Evolutionary conservation across 202 grass and related monocot genomes (phyloP), one percentile per base, ranked within the genome.

Genomic region (Zoysia matrella): DNA sequence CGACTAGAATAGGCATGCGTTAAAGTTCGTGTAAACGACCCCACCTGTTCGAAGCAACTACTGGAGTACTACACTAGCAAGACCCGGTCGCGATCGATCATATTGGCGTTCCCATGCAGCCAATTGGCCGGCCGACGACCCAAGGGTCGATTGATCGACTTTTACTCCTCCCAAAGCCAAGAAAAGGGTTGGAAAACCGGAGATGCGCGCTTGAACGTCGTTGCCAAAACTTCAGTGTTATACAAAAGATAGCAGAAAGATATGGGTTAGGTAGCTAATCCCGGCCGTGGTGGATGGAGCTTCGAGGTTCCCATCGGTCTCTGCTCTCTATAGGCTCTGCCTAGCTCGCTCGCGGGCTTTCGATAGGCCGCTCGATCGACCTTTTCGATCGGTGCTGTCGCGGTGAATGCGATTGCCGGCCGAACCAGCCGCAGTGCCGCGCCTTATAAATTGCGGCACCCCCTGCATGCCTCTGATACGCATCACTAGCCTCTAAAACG

Each of bases 81-180:
- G 48, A 1, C 49, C 39, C 15, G 71, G 42, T 72, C 55, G 50
- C 13, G 15, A 82, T 43, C 72, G 22, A 30, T 30, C 22, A 46
- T 42, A 82, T 72, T 43, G 3, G 52, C 74, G n/a, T 73, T 83
- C 68, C 53, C 46, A 62, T 68, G 67, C 43, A 18, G 22, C 22
- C 22, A 30, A 22, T 22, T 55, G 81, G 57, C 52, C 60, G 55
- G 14, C 72, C 72, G 52, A 47, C 86, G 12, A 65, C 41, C 60
- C 3, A 78, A 60, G 62, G 77, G 1, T 85, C 55, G 60, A 78
- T 76, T 62, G 67, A 78, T 76, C 40, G 52, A 62, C 68, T 89
- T 86, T 54, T 74, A 86, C 83, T 78, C 83, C 83, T 89, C 83
- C 68, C 52, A 89, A 86, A 89, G 78, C 78, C 68, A 82, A 74